Evolutionary conservation across 73 alveolate species (phyloP).

Genomic region (Effrenium voratum): DNA sequence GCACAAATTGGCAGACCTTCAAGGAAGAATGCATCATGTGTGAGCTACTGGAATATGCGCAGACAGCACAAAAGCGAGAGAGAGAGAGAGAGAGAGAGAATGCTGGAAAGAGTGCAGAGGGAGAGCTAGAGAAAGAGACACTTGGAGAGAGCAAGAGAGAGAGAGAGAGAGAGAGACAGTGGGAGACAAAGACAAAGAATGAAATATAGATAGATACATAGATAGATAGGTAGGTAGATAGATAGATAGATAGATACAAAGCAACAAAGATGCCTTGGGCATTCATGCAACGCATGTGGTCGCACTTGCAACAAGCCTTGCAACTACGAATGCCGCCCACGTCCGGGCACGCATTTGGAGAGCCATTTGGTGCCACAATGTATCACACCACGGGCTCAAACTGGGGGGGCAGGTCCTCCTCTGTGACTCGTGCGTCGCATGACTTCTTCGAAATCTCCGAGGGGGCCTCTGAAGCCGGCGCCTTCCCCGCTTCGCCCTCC

Average conservation of each 20-base stretch:
- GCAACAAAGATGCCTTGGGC: too few relatives aligned
- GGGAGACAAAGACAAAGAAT: background rate
- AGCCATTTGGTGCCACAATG: too few relatives aligned
- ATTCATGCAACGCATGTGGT: too few relatives aligned
- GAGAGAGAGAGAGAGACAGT: background rate
- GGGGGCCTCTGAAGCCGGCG: conserved; percentile 13
- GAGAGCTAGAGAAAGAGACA: background rate
- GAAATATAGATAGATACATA: background rate
- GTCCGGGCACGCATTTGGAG: too few relatives aligned
- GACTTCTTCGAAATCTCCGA: background rate
- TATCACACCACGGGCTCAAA: conserved; percentile 26
- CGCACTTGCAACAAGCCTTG: too few relatives aligned
- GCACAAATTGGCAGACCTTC: too few relatives aligned
- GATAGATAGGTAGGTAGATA: background rate
- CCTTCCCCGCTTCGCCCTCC: conserved; percentile 19
- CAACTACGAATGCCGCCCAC: too few relatives aligned
- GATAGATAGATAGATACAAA: too few relatives aligned
- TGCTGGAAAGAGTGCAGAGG: background rate
- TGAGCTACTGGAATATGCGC: too few relatives aligned
- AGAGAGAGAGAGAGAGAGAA: background rate
- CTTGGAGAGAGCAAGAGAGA: background rate
- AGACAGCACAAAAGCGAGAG: too few relatives aligned
- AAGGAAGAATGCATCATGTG: too few relatives aligned
- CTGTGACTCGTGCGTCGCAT: background rate
- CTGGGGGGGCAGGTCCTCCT: background rate